Conservation (phyloP, 2,329 filamentous ascomycete species). For the Pseudodiploospora longispora region DNA sequence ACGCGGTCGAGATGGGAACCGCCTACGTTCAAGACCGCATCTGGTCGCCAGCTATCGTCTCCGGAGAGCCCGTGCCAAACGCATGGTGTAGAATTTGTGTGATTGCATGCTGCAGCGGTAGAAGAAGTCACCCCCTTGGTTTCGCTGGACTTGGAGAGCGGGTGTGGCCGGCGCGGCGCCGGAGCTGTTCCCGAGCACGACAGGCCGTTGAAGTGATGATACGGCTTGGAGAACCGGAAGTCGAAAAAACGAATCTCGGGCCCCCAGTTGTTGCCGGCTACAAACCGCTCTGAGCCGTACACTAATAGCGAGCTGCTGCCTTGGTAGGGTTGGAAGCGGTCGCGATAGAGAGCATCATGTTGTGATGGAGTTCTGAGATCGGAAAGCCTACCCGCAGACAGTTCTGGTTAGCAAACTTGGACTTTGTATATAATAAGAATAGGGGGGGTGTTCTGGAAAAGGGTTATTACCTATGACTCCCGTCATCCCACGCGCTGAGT, state of each 20-base stretch:
- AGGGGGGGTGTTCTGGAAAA: background rate
- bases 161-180: slow-evolving; percentile 1
- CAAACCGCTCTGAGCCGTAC: slow-evolving; percentile 42
- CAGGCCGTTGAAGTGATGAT: slow-evolving; percentile 40
- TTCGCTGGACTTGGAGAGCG: background rate
- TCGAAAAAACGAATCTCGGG: slow-evolving; percentile 44
- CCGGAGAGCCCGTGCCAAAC: slow-evolving; percentile 40
- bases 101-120: slow-evolving; percentile 29
- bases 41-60: slow-evolving; percentile 38
- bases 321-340: slow-evolving; percentile 41
- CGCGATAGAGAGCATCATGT: slow-evolving; percentile 42
- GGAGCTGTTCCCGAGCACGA: slow-evolving; percentile 28
- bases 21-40: slow-evolving; percentile 39
- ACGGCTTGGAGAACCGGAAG: slow-evolving; percentile 41
- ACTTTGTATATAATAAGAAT: background rate
- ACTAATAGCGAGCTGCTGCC: slow-evolving; percentile 39
- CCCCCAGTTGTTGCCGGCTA: slow-evolving; percentile 37
- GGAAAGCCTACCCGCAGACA: slow-evolving; percentile 27
- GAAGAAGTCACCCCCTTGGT: slow-evolving; percentile 21
- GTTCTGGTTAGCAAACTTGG: background rate
- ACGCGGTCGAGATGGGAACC: slow-evolving; percentile 24
- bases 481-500: slow-evolving; percentile 46
- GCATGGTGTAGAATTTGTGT: slow-evolving; percentile 26
- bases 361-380: slow-evolving; percentile 42
- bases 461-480: slow-evolving; percentile 31